These are phyloP conservation scores for Monosporozyma siamensis DNA, from an alignment of 805 yeast genomes.

Conservation along the genomic window DNA sequence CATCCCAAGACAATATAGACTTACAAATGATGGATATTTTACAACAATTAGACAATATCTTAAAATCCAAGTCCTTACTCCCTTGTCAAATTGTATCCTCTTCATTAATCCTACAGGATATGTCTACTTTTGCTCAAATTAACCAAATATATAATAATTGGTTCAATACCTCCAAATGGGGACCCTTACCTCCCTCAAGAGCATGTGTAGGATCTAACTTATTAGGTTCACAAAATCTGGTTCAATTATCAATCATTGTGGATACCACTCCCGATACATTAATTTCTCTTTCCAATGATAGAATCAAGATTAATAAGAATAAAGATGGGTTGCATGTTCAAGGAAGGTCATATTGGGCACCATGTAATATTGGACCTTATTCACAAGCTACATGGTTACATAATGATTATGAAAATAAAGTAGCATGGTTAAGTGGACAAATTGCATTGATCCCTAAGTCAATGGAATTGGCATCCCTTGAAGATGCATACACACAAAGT, in stretches of 20 bases:
- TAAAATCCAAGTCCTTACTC: slow-evolving; percentile 27
- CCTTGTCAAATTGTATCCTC: slow-evolving; percentile 48
- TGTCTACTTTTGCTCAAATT: slow-evolving; percentile 52
- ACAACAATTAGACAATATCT: slow-evolving; percentile 30
- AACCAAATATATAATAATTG: slow-evolving; percentile 50
- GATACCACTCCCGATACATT: slow-evolving; percentile 15
- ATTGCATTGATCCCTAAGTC: slow-evolving; percentile 71
- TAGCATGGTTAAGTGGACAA: slow-evolving; percentile 76
- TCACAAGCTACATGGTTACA: slow-evolving; percentile 61
- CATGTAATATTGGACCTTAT: slow-evolving; percentile 95
- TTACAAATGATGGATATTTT: no score
- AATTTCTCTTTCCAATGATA: background rate
- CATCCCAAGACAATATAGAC: no score
- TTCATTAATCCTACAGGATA: slow-evolving; percentile 51
- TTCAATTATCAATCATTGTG: slow-evolving; percentile 54
- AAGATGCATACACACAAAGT: slow-evolving; percentile 31
- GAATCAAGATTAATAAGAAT: slow-evolving; percentile 10
- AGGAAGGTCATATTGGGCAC: slow-evolving; percentile 95
- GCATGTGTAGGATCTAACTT: slow-evolving; percentile 64
- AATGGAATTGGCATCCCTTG: slow-evolving; percentile 41
- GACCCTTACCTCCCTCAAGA: slow-evolving; percentile 78
- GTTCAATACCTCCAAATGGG: slow-evolving; percentile 34
- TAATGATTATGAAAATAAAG: slow-evolving; percentile 36
- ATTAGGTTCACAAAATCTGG: slow-evolving; percentile 18
- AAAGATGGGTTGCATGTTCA: slow-evolving; percentile 81